Evolutionary conservation across 2,329 filamentous ascomycete genomes (phyloP).

Genomic region (Onygena corvina): DNA sequence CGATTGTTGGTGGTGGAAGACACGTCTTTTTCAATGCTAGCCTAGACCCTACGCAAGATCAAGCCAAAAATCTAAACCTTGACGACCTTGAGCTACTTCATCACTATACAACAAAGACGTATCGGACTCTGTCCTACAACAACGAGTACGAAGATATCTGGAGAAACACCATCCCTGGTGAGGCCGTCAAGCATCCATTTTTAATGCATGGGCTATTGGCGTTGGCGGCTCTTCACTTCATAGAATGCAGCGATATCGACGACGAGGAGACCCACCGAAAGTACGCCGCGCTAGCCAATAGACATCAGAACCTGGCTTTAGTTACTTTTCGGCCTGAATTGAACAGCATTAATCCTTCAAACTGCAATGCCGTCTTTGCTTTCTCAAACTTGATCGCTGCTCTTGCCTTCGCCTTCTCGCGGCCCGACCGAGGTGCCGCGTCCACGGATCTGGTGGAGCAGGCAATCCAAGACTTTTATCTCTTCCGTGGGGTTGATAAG

Average conservation of each 20-base stretch:
- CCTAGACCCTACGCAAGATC: slow-evolving; percentile 12
- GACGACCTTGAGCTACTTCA: slow-evolving; percentile 37
- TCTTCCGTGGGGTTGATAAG: slow-evolving; percentile 22
- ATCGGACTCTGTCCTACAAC: slow-evolving; percentile 19
- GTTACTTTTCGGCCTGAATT: slow-evolving; percentile 20
- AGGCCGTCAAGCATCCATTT: slow-evolving; percentile 20
- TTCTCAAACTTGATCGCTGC: slow-evolving; percentile 24
- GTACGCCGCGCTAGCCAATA: slow-evolving; percentile 22
- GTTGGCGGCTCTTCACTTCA: slow-evolving; percentile 20
- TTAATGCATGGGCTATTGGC: slow-evolving; percentile 22
- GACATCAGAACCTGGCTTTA: slow-evolving; percentile 20
- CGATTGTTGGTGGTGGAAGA: slow-evolving; percentile 11
- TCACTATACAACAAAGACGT: slow-evolving; percentile 29
- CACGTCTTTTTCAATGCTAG: slow-evolving; percentile 16
- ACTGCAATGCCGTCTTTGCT: slow-evolving; percentile 25
- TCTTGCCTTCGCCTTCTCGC: slow-evolving; percentile 22
- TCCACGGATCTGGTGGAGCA: slow-evolving; percentile 18
- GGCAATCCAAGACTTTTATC: slow-evolving; percentile 19
- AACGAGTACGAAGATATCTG: slow-evolving; percentile 17
- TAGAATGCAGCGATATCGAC: slow-evolving; percentile 16
- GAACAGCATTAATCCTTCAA: slow-evolving; percentile 21
- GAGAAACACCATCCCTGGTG: slow-evolving; percentile 18
- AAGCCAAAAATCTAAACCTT: slow-evolving; percentile 19
- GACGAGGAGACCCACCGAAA: slow-evolving; percentile 19
- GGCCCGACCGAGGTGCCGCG: slow-evolving; percentile 14